Percentiles rank a stretch among this genome's conserved stretches.
Evolutionary conservation across 352 stramenopile genomes (phyloP).

Genomic region (Globisporangium echinulatum): DNA sequence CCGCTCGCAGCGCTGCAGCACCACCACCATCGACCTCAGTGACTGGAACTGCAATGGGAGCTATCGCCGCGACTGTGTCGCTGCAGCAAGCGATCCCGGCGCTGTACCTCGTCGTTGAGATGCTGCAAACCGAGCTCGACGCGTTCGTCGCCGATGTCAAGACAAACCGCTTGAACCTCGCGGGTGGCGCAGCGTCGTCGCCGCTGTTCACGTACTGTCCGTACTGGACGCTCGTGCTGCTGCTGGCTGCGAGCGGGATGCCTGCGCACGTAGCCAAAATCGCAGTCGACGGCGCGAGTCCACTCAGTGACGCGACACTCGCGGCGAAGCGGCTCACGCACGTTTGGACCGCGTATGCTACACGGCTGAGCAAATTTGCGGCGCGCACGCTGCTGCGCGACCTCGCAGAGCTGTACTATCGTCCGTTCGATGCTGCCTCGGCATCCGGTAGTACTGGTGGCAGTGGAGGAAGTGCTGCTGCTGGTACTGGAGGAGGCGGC

Average conservation of each 20-base stretch:
- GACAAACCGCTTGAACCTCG: constrained; percentile 53
- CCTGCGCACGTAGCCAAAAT: constrained; percentile 54
- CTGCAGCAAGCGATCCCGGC: constrained; percentile 61
- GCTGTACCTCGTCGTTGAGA: constrained; percentile 49
- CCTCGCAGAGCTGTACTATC: constrained; percentile 53
- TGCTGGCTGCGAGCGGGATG: constrained; percentile 43
- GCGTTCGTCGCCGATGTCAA: constrained; percentile 60
- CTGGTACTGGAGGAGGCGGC: neutral
- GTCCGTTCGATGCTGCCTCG: constrained; percentile 28
- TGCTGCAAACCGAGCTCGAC: constrained; percentile 45
- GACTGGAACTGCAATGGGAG: too few species aligned
- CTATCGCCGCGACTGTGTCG: constrained; percentile 15
- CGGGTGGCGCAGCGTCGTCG: constrained; percentile 13
- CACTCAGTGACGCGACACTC: constrained; percentile 14
- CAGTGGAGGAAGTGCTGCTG: neutral
- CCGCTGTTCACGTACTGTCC: constrained; percentile 58
- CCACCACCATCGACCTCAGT: neutral
- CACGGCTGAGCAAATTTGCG: constrained; percentile 42
- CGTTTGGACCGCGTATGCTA: constrained; percentile 47
- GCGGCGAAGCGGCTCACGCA: constrained; percentile 43
- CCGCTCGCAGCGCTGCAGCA: constrained; percentile 1
- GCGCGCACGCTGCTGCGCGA: constrained; percentile 56
- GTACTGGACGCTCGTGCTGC: constrained; percentile 64
- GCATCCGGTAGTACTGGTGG: neutral
- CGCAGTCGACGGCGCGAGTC: constrained; percentile 26